phyloP scores from a whole-genome alignment of 306 rosid species.

The Corylus avellana region DNA sequence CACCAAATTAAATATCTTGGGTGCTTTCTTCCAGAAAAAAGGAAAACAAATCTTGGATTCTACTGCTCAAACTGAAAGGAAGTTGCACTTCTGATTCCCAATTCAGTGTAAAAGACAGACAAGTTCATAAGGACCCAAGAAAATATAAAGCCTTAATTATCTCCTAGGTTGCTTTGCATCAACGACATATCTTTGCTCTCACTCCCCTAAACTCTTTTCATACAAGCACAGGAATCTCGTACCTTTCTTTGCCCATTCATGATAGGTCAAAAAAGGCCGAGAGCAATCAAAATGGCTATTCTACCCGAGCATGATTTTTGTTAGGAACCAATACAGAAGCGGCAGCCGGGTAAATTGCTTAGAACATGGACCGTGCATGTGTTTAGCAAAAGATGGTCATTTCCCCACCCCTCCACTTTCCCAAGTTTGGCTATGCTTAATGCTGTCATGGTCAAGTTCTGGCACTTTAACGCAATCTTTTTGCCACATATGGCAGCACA shows the following conservation, averaged over 20 bases:
- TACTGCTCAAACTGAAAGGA: not conserved
- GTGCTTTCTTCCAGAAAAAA: too few relatives aligned
- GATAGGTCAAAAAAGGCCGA: too few relatives aligned
- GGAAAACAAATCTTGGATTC: too few relatives aligned
- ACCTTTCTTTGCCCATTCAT: not conserved
- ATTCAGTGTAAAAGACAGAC: not conserved
- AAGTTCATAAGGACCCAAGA: not conserved
- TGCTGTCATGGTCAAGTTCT: constrained; percentile 21
- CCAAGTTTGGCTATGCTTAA: constrained; percentile 14
- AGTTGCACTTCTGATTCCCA: not conserved
- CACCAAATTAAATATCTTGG: too few relatives aligned
- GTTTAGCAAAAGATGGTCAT: constrained; percentile 22
- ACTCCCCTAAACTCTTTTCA: not conserved
- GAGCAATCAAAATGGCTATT: too few relatives aligned
- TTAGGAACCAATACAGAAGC: too few relatives aligned
- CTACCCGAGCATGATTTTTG: too few relatives aligned
- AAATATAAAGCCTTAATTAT: not conserved
- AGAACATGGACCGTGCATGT: constrained; percentile 23
- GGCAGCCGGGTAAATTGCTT: not conserved
- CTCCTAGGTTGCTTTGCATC: constrained; percentile 20
- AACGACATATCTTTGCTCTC: not conserved
- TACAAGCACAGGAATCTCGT: not conserved
- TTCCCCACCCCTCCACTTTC: not conserved
- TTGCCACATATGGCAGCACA: constrained; percentile 17
- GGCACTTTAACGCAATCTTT: constrained; percentile 17